Base-by-base conservation (phyloP, 257 asterid genomes). In the Cordia subcordata region DNA sequence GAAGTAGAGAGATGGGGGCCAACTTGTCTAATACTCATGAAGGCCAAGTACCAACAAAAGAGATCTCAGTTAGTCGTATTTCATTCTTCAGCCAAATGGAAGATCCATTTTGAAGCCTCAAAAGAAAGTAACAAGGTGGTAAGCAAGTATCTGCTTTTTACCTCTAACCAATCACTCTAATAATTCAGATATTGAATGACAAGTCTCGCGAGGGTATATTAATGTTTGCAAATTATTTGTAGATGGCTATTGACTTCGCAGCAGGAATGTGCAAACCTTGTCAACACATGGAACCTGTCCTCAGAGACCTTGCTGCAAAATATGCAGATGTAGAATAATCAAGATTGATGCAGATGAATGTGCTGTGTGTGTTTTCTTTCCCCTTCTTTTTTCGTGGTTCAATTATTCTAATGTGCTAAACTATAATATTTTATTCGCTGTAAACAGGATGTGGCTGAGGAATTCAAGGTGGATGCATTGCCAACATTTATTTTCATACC, bases 371-470 rank as follows among this genome's bases (percentile, higher is more conserved):
- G n/a, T n/a, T n/a, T n/a, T n/a, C n/a, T n/a, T n/a, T n/a, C n/a
- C n/a, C n/a, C n/a, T n/a, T 42, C 15, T 8, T 42, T 10, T 0
- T 14, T 32, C 8, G 33, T 49, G 8, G 0, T 50, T 0, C 35
- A 16, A 53, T 35, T 0, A 17, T 15, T 19, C 4, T 4, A 42
- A 27, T 6, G 35, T 27, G 35, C 35, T 27, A 6, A 27, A 27
- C 35, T 1, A 27, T 27, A 27, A 27, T n/a, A n/a, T n/a, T n/a
- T n/a, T n/a, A n/a, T n/a, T n/a, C n/a, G n/a, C n/a, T n/a, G n/a
- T n/a, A 37, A 62, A 69, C 78, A 86, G 94, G 90, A 66, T n/a
- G 86, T 86, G 45, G 89, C 92, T 45, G 63, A 75, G 37, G 85
- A 78, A 60, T 90, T 68, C 47, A 85, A 65, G 37, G 95, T 84